A percentile compares a stretch with the other conserved stretches of the same genome.
phyloP scores from a whole-genome alignment of 2,329 filamentous ascomycete genomes.

The Scolecobasidium constrictum region DNA sequence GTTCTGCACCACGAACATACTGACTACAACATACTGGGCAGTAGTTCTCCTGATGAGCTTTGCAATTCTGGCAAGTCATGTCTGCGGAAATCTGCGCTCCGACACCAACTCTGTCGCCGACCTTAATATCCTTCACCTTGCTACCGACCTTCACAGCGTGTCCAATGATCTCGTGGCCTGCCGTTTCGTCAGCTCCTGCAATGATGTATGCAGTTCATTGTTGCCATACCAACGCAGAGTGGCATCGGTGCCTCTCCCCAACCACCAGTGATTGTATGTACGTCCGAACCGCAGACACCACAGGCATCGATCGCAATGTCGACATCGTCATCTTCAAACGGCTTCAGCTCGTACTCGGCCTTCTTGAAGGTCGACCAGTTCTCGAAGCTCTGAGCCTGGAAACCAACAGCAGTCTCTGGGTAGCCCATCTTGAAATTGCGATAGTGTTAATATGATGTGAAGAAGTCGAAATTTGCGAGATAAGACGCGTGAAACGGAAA shows the following conservation, averaged over 20 bases:
- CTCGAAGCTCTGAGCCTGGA: slow-evolving; percentile 14
- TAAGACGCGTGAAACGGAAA: no score
- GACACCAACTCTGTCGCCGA: slow-evolving; percentile 35
- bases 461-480: no score
- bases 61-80: slow-evolving; percentile 40
- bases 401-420: slow-evolving; percentile 40
- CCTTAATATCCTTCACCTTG: slow-evolving; percentile 38
- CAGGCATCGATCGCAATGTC: slow-evolving; percentile 80
- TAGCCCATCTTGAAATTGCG: slow-evolving; percentile 33
- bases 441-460: not conserved
- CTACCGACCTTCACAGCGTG: slow-evolving; percentile 38
- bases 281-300: slow-evolving; percentile 44
- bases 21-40: slow-evolving; percentile 27
- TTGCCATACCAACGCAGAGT: slow-evolving; percentile 40
- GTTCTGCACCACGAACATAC: no score
- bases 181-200: not conserved
- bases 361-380: slow-evolving; percentile 4
- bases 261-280: slow-evolving; percentile 42
- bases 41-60: slow-evolving; percentile 42
- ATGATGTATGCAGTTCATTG: not conserved
- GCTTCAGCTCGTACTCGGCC: slow-evolving; percentile 64
- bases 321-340: slow-evolving; percentile 77
- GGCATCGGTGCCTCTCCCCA: slow-evolving; percentile 54
- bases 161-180: slow-evolving; percentile 48
- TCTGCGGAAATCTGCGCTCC: slow-evolving; percentile 40